Evolutionary conservation across 164 flowering plant species (phyloP).

Genomic region (Amborella trichopoda): DNA sequence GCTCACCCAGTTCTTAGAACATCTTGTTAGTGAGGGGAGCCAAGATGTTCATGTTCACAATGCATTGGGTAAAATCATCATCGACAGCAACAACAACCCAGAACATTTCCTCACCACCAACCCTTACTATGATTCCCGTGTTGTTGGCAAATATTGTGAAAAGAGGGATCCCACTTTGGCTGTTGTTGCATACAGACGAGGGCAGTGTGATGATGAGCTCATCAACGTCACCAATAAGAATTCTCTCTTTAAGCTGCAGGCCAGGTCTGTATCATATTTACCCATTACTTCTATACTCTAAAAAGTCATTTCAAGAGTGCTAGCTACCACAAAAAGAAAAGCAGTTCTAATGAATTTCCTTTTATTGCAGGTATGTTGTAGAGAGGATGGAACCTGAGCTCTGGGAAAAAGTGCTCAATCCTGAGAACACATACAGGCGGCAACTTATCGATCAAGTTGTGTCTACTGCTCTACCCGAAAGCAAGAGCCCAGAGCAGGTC

Average conservation of each 20-base stretch:
- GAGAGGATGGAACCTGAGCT: constrained; percentile 98
- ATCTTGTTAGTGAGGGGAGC: constrained; percentile 99
- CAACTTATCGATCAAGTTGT: constrained; percentile 99
- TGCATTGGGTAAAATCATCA: constrained; percentile 97
- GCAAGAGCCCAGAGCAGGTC: constrained; percentile 99
- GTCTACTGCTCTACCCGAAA: constrained; percentile 98
- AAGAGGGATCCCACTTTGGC: constrained; percentile 99
- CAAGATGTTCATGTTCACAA: constrained; percentile 99
- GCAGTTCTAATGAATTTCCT: too few species aligned
- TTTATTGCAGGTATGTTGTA: constrained; percentile 77
- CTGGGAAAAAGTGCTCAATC: constrained; percentile 91
- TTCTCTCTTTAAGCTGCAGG: constrained; percentile 92
- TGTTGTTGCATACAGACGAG: constrained; percentile 95
- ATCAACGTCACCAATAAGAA: constrained; percentile 93
- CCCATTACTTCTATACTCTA: too few species aligned
- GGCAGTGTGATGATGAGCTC: constrained; percentile 99
- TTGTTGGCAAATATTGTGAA: constrained; percentile 98
- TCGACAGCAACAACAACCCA: constrained; percentile 97
- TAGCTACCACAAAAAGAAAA: too few species aligned
- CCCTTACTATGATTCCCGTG: constrained; percentile 98
- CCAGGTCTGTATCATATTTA: constrained; percentile 81
- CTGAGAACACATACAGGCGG: constrained; percentile 87
- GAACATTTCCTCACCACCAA: constrained; percentile 99
- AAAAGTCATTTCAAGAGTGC: too few species aligned
- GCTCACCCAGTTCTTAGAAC: constrained; percentile 97